phyloP scores from a whole-genome alignment of 1,139 yeast genomes.

The Sugiyamaella japonica region DNA sequence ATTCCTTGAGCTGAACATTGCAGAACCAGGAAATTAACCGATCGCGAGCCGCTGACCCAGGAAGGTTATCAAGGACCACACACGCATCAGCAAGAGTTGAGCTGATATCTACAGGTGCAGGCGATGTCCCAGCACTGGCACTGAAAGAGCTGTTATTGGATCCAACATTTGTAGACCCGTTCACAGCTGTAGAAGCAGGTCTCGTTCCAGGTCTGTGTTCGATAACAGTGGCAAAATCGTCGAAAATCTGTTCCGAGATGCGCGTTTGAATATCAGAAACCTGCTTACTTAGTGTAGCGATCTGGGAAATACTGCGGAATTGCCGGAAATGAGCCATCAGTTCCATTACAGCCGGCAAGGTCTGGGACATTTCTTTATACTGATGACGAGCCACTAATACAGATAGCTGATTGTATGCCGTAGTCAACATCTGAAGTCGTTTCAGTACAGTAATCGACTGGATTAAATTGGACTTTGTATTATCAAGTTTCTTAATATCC shows the following conservation, averaged over 20 bases:
- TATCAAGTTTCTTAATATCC: slow-evolving; percentile 75
- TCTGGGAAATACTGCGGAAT: slow-evolving; percentile 80
- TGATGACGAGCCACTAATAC: slow-evolving; percentile 49
- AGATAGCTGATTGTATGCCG: slow-evolving; percentile 69
- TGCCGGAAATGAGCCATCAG: slow-evolving; percentile 74
- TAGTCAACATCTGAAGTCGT: slow-evolving; percentile 80
- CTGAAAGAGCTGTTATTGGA: background rate
- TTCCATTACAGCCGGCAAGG: slow-evolving; percentile 77
- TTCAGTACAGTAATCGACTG: slow-evolving; percentile 82
- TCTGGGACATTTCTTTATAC: slow-evolving; percentile 65
- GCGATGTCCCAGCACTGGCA: background rate
- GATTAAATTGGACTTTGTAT: slow-evolving; percentile 78
- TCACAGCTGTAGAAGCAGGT: slow-evolving; percentile 25
- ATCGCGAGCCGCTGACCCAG: slow-evolving; percentile 53
- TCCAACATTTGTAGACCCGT: background rate
- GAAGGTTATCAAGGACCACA: slow-evolving; percentile 66
- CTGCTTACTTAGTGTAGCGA: slow-evolving; percentile 65
- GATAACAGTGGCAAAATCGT: slow-evolving; percentile 61
- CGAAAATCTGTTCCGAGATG: slow-evolving; percentile 69
- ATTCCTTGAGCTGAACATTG: slow-evolving; percentile 67
- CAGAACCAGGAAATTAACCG: slow-evolving; percentile 75
- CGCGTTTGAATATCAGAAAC: slow-evolving; percentile 65
- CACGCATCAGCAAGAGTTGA: slow-evolving; percentile 60
- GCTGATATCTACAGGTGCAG: slow-evolving; percentile 17
- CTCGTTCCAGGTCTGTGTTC: slow-evolving; percentile 20